Evolutionary conservation across 2,329 filamentous ascomycete genomes (phyloP).

Genomic region (Pseudofabraea citricarpa): DNA sequence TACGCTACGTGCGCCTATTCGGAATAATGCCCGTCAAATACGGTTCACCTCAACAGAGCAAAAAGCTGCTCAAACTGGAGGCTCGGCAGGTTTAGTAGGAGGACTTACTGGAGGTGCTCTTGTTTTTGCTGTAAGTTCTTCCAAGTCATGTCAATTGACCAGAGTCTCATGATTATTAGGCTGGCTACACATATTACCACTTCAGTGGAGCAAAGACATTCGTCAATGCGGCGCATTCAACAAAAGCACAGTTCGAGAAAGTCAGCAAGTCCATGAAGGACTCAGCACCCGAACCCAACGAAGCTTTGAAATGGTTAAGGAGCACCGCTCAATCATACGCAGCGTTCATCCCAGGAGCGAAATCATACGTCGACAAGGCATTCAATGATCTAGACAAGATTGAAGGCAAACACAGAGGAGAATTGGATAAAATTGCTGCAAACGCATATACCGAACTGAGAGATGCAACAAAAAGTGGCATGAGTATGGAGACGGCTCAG

Average conservation of each 20-base stretch:
- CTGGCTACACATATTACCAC: constrained; percentile 48
- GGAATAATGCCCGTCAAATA: constrained; percentile 25
- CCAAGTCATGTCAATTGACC: background rate
- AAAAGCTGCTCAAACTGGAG: constrained; percentile 18
- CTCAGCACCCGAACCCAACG: constrained; percentile 59
- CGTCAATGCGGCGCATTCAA: constrained; percentile 45
- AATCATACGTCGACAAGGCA: constrained; percentile 60
- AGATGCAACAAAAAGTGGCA: constrained; percentile 50
- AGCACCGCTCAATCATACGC: constrained; percentile 65
- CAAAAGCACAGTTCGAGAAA: constrained; percentile 55
- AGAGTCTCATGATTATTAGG: constrained; percentile 8
- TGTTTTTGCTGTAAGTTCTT: constrained; percentile 32
- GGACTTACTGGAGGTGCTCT: constrained; percentile 44
- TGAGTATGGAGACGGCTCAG: constrained; percentile 58
- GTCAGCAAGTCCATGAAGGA: constrained; percentile 57
- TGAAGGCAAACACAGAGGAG: constrained; percentile 60
- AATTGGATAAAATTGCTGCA: constrained; percentile 63
- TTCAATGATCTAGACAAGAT: constrained; percentile 70
- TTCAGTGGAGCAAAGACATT: constrained; percentile 40
- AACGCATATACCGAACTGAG: constrained; percentile 66
- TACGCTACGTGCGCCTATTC: constrained; percentile 17
- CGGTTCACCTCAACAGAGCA: constrained; percentile 17
- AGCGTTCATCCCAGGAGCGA: constrained; percentile 66
- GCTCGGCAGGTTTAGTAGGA: constrained; percentile 37
- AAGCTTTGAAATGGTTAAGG: constrained; percentile 62